Conservation (phyloP, 1,284 basidiomycete species). For the Schizophyllum commune region DNA sequence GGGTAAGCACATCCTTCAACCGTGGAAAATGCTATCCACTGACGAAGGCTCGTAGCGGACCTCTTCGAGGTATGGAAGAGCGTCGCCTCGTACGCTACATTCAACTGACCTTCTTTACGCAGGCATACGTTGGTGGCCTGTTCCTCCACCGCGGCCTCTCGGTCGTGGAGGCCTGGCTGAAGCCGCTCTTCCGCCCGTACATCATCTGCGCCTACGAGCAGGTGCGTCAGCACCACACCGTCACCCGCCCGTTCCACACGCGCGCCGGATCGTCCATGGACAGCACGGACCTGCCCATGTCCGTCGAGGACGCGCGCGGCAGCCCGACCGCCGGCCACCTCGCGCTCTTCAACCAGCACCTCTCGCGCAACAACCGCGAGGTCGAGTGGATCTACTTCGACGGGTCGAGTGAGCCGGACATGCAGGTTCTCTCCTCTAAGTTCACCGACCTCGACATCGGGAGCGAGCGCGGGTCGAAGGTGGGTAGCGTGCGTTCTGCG, state of each 20-base stretch:
- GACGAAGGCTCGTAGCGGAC: conserved; percentile 41
- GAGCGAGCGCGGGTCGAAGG: not conserved
- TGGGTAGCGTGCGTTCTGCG: not conserved
- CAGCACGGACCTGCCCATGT: conserved; percentile 7
- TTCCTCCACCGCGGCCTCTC: conserved; percentile 60
- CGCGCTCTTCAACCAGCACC: conserved; percentile 66
- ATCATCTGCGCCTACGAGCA: conserved; percentile 48
- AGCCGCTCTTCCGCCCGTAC: conserved; percentile 54
- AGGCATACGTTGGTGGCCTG: conserved; percentile 72
- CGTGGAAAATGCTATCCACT: conserved; percentile 7
- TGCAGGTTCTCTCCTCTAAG: not conserved
- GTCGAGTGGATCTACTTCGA: conserved; percentile 66
- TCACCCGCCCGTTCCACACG: conserved; percentile 27
- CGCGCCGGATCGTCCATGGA: conserved; percentile 15
- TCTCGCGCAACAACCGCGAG: conserved; percentile 19
- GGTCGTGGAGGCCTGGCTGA: conserved; percentile 49
- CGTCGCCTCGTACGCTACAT: conserved; percentile 3
- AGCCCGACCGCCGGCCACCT: conserved; percentile 49
- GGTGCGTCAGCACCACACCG: conserved; percentile 56
- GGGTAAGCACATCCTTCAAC: conserved; percentile 33
- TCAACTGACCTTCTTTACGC: not conserved
- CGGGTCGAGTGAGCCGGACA: conserved; percentile 9
- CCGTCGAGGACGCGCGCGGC: conserved; percentile 8
- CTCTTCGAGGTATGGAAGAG: conserved; percentile 54
- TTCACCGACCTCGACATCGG: not conserved